These are phyloP conservation scores for Podospora anserina DNA, from an alignment of 495 filamentous ascomycete species.

Conservation along the genomic window DNA sequence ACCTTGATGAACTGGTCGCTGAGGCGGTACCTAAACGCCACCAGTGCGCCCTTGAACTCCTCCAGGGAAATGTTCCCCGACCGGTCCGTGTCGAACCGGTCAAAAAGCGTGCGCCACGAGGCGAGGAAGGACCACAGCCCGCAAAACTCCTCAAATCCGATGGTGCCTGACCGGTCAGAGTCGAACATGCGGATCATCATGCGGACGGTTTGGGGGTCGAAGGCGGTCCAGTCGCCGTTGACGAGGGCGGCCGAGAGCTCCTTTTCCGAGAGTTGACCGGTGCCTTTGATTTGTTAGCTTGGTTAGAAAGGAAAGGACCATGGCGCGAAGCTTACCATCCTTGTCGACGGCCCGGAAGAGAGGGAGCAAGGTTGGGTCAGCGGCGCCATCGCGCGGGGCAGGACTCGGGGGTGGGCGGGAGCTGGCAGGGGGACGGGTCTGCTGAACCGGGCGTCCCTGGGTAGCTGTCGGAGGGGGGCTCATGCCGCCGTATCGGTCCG, in stretches of 20 bases:
- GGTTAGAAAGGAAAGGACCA: not conserved
- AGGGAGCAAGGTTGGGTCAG: constrained; percentile 72
- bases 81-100: constrained; percentile 88
- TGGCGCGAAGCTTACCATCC: constrained; percentile 49
- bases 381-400: constrained; percentile 56
- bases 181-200: constrained; percentile 99
- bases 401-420: constrained; percentile 65
- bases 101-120: constrained; percentile 89
- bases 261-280: constrained; percentile 76
- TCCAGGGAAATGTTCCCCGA: constrained; percentile 79
- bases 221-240: constrained; percentile 91
- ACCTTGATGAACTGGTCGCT: constrained; percentile 76
- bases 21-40: constrained; percentile 92
- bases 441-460: constrained; percentile 48
- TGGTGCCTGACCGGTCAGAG: constrained; percentile 77
- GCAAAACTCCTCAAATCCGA: constrained; percentile 94
- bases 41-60: constrained; percentile 88
- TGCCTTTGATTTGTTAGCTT: constrained; percentile 51
- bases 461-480: constrained; percentile 34
- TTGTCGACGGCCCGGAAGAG: constrained; percentile 92
- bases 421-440: constrained; percentile 50
- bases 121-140: constrained; percentile 93
- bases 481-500: constrained; percentile 29
- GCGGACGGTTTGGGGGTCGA: constrained; percentile 92
- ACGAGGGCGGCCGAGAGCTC: constrained; percentile 91